Evolutionary conservation across 192 early-diverging fungal genomes (phyloP).

Genomic region (Gonapodya sp.): DNA sequence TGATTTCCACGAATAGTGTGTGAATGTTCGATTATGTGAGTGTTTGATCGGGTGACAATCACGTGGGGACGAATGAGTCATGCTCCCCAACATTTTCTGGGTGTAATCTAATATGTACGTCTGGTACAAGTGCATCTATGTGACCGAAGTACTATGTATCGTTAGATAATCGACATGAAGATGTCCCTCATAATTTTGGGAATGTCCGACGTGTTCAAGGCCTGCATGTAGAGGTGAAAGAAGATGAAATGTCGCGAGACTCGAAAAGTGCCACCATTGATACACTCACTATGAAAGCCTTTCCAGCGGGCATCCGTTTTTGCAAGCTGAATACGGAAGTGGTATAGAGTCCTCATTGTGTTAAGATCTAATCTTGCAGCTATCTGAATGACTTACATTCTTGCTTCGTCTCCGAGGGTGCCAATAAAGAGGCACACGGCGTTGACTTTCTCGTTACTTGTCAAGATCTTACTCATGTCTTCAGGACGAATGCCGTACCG

Average conservation of each 20-base stretch:
- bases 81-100: too few species aligned
- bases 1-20: too few species aligned
- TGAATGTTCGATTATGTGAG: too few species aligned
- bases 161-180: slow-evolving; percentile 4
- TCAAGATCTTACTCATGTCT: slow-evolving; percentile 54
- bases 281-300: not conserved
- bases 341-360: too few species aligned
- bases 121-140: too few species aligned
- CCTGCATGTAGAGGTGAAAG: not conserved
- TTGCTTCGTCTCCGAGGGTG: slow-evolving; percentile 61
- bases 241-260: not conserved
- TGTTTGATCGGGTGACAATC: too few species aligned
- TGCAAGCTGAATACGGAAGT: slow-evolving; percentile 2
- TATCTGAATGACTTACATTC: slow-evolving; percentile 10
- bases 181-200: not conserved
- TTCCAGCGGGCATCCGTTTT: not conserved
- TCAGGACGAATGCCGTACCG: slow-evolving; percentile 39
- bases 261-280: not conserved
- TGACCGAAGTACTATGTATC: too few species aligned
- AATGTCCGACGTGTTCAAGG: not conserved
- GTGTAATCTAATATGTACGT: too few species aligned
- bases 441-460: slow-evolving; percentile 61
- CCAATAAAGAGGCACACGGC: slow-evolving; percentile 73
- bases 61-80: too few species aligned
- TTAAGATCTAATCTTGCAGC: too few species aligned